A percentile compares a stretch with the other conserved stretches of the same genome.
Conservation (phyloP, 352 stramenopile genomes). For the Pythium grandisporangium region DNA sequence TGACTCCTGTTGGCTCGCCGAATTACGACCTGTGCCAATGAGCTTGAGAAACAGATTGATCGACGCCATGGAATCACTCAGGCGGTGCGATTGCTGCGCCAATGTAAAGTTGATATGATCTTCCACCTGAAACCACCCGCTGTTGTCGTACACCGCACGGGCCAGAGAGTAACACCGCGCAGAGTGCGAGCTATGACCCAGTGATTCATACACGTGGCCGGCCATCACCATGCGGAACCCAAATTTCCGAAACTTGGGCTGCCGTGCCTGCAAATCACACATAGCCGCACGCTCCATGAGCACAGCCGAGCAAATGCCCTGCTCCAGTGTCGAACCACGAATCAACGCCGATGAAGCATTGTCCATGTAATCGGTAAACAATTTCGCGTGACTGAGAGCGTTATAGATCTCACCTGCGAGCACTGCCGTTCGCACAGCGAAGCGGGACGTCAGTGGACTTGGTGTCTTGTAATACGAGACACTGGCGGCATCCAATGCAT, state of each 20-base stretch:
- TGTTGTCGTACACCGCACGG: slow-evolving; percentile 70
- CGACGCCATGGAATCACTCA: slow-evolving; percentile 69
- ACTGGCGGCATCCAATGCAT: slow-evolving; percentile 62
- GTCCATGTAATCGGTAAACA: slow-evolving; percentile 86
- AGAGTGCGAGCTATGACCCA: slow-evolving; percentile 63
- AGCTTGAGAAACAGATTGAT: slow-evolving; percentile 83
- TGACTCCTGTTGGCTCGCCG: slow-evolving; percentile 71
- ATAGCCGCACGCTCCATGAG: slow-evolving; percentile 71
- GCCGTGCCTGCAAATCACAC: slow-evolving; percentile 60
- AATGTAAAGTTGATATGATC: slow-evolving; percentile 87
- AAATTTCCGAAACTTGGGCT: slow-evolving; percentile 81
- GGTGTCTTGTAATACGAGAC: slow-evolving; percentile 55
- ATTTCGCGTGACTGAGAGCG: slow-evolving; percentile 52
- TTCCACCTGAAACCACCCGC: slow-evolving; percentile 79
- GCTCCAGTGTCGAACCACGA: slow-evolving; percentile 76
- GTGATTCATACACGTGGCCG: slow-evolving; percentile 71
- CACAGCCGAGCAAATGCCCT: slow-evolving; percentile 77
- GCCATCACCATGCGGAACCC: slow-evolving; percentile 88
- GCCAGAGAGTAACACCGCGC: slow-evolving; percentile 76
- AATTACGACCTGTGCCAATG: slow-evolving; percentile 74
- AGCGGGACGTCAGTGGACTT: slow-evolving; percentile 28
- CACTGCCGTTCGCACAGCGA: slow-evolving; percentile 56
- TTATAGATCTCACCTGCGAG: slow-evolving; percentile 79
- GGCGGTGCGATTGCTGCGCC: slow-evolving; percentile 66
- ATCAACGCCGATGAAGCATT: slow-evolving; percentile 75